Conservation (phyloP, 306 rosid genomes). For the Cercis canadensis region DNA sequence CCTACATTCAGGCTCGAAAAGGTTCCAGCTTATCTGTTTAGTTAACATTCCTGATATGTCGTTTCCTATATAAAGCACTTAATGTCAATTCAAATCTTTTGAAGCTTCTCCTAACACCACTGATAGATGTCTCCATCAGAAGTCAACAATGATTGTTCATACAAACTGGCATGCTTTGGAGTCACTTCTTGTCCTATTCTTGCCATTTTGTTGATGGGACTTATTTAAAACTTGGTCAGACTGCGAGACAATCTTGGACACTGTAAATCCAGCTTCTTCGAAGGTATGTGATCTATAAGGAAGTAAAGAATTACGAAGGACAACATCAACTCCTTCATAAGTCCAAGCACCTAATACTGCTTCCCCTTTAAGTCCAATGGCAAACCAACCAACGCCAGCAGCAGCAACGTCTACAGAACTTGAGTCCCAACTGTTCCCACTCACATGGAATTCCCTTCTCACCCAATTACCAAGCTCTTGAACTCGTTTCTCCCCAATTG, state of each 20-base stretch:
- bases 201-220: conserved; percentile 43
- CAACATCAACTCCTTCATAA: conserved; percentile 81
- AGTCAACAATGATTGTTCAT: conserved; percentile 33
- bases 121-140: conserved; percentile 29
- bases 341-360: conserved; percentile 81
- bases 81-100: conserved; percentile 2
- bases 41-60: conserved; percentile 11
- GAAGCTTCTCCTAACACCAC: conserved; percentile 1
- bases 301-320: conserved; percentile 71
- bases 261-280: conserved; percentile 81
- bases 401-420: conserved; percentile 85
- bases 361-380: conserved; percentile 89
- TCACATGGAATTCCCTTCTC: conserved; percentile 61
- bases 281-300: conserved; percentile 68
- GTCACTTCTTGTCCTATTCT: conserved; percentile 45
- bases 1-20: not conserved
- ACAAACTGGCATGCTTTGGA: conserved; percentile 32
- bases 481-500: conserved; percentile 71
- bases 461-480: conserved; percentile 87
- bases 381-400: conserved; percentile 95
- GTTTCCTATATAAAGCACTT: conserved; percentile 6
- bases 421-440: conserved; percentile 88
- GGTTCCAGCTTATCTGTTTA: not conserved
- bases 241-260: conserved; percentile 80
- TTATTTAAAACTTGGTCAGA: conserved; percentile 72